These are phyloP conservation scores for Vaccinium myrtillus DNA, from an alignment of 148 eudicot genomes.

Conservation along the genomic window DNA sequence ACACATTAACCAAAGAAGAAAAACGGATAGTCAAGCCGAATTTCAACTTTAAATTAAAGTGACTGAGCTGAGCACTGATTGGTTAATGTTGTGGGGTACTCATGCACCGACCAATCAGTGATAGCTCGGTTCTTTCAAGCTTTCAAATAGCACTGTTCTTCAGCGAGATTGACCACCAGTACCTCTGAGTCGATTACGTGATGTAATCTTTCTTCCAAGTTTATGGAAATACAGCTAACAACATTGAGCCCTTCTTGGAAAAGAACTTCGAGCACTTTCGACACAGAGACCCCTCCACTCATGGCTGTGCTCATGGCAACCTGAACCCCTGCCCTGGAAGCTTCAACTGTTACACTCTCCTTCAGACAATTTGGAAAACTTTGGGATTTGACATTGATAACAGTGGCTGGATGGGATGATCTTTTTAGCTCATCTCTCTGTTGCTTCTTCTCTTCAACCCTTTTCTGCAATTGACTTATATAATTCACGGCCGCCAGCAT, in stretches of 20 bases:
- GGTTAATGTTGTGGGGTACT: background rate
- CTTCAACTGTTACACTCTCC: constrained; percentile 16
- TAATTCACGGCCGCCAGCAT: constrained; percentile 35
- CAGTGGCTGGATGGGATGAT: background rate
- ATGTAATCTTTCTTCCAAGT: constrained; percentile 14
- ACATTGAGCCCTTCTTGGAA: constrained; percentile 34
- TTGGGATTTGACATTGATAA: constrained; percentile 5
- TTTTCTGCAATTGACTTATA: constrained; percentile 33
- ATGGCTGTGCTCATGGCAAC: constrained; percentile 20
- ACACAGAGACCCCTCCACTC: constrained; percentile 13
- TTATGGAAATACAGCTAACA: constrained; percentile 31
- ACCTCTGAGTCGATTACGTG: constrained; percentile 38
- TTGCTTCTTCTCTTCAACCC: constrained; percentile 18
- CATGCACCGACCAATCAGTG: background rate
- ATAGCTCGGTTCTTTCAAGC: background rate
- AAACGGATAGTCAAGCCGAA: background rate
- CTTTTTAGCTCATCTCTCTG: constrained; percentile 36
- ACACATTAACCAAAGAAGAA: background rate
- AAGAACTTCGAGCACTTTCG: constrained; percentile 30
- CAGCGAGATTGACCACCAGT: background rate
- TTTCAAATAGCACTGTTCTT: background rate
- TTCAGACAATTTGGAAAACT: background rate
- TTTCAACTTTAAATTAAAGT: background rate
- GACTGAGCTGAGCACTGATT: background rate
- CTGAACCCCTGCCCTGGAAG: constrained; percentile 26